Percentiles rank a stretch among this genome's conserved stretches.
Evolutionary conservation across 2,329 filamentous ascomycete genomes (phyloP).

Genomic region (Colletotrichum tofieldiae): DNA sequence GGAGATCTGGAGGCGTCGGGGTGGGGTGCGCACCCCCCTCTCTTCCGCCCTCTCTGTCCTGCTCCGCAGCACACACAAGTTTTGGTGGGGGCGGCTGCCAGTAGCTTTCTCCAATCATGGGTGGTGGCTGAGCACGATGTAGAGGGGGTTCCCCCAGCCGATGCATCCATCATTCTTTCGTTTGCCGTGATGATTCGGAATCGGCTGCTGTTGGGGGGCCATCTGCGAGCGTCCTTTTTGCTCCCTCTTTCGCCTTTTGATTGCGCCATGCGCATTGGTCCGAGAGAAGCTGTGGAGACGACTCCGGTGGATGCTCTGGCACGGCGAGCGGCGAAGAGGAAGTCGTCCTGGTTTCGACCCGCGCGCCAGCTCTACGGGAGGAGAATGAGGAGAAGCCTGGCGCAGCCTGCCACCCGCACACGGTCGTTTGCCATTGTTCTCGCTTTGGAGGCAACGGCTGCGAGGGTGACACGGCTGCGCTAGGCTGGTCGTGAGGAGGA

Average conservation of each 20-base stretch:
- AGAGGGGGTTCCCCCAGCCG: slow-evolving; percentile 10
- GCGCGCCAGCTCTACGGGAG: background rate
- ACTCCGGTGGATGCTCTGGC: background rate
- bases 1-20: slow-evolving; percentile 39
- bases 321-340: background rate
- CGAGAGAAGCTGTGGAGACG: background rate
- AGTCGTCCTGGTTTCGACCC: slow-evolving; percentile 10
- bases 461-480: slow-evolving; percentile 35
- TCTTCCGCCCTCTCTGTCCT: background rate
- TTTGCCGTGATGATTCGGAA: slow-evolving; percentile 35
- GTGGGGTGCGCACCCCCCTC: slow-evolving; percentile 26
- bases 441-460: slow-evolving; percentile 18
- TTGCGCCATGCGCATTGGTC: background rate
- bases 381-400: slow-evolving; percentile 26
- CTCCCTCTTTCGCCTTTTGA: background rate
- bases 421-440: slow-evolving; percentile 27
- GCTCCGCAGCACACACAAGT: slow-evolving; percentile 11
- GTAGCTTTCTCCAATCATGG: slow-evolving; percentile 34
- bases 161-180: slow-evolving; percentile 27
- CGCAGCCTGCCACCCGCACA: background rate
- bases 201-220: slow-evolving; percentile 25
- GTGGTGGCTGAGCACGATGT: slow-evolving; percentile 26
- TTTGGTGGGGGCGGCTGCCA: slow-evolving; percentile 23
- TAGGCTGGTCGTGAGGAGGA: slow-evolving; percentile 20
- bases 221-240: slow-evolving; percentile 3